phyloP scores from a whole-genome alignment of 192 early-diverging fungal genomes.

The Backusella parvicylindrica region DNA sequence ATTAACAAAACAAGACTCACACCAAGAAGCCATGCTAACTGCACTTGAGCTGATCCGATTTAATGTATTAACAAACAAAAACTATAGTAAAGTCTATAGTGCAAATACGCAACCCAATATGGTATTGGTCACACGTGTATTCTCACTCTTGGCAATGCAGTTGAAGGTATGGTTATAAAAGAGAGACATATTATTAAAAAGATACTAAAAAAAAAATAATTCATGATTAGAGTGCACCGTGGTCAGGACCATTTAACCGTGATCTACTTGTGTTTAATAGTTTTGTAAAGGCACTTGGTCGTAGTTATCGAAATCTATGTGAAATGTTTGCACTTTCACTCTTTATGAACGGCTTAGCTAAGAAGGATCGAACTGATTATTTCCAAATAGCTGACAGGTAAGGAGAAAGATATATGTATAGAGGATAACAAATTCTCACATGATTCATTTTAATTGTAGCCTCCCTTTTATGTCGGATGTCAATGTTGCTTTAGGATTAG shows the following conservation, averaged over 20 bases:
- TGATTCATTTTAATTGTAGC: conserved; percentile 10
- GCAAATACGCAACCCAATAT: conserved; percentile 8
- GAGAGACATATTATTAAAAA: too few relatives aligned
- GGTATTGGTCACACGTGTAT: conserved; percentile 49
- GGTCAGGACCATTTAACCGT: conserved; percentile 60
- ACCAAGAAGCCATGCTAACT: conserved; percentile 44
- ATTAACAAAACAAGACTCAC: conserved; percentile 3
- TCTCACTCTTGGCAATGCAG: conserved; percentile 49
- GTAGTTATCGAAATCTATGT: conserved; percentile 56
- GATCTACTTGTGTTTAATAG: conserved; percentile 75
- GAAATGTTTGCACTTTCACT: conserved; percentile 56
- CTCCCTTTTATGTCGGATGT: conserved; percentile 52
- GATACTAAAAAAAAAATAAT: too few relatives aligned
- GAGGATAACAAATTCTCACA: too few relatives aligned
- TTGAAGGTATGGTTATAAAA: too few relatives aligned
- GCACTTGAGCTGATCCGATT: conserved; percentile 53
- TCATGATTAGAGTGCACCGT: conserved; percentile 38
- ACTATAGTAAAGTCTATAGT: conserved; percentile 43
- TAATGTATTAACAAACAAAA: conserved; percentile 42
- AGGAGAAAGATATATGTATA: neutral
- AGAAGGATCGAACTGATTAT: conserved; percentile 46
- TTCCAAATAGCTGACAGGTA: conserved; percentile 44
- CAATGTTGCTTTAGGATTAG: conserved; percentile 49
- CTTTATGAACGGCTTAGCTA: conserved; percentile 44
- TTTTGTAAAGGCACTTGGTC: conserved; percentile 57